phyloP scores from a whole-genome alignment of 768 basidiomycete genomes.

The Dentipellis sp. region DNA sequence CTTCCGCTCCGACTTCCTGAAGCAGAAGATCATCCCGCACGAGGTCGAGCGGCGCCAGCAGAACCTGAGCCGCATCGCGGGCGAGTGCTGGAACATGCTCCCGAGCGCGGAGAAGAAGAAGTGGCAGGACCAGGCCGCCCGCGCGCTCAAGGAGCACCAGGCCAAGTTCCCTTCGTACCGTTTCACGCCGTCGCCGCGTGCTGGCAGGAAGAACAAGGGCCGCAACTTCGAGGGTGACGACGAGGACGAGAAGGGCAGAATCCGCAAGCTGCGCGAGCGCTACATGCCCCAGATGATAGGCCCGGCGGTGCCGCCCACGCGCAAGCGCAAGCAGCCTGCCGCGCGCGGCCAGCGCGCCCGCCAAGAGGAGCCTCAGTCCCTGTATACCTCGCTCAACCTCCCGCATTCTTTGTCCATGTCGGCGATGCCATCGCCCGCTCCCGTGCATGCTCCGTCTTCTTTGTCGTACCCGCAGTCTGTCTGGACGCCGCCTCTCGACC shows the following conservation, averaged over 20 bases:
- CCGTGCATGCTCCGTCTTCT: neutral
- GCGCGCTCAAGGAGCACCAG: slow-evolving; percentile 20
- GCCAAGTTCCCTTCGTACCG: slow-evolving; percentile 21
- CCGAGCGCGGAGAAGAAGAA: slow-evolving; percentile 22
- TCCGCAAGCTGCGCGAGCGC: slow-evolving; percentile 23
- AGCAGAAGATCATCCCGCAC: slow-evolving; percentile 30
- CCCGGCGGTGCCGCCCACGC: slow-evolving; percentile 27
- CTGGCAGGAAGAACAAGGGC: slow-evolving; percentile 10
- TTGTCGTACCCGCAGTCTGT: neutral
- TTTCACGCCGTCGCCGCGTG: slow-evolving; percentile 20
- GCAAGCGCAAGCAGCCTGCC: slow-evolving; percentile 22
- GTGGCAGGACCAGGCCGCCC: slow-evolving; percentile 27
- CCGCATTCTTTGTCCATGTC: neutral
- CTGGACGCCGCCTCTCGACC: neutral
- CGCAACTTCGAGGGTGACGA: slow-evolving; percentile 11
- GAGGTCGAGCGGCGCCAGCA: slow-evolving; percentile 43
- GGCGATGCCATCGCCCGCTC: neutral
- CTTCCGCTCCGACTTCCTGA: slow-evolving; percentile 43
- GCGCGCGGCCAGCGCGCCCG: slow-evolving; percentile 10
- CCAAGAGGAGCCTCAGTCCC: slow-evolving; percentile 1
- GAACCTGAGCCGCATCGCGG: slow-evolving; percentile 44
- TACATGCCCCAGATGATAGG: slow-evolving; percentile 24
- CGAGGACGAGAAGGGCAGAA: slow-evolving; percentile 17
- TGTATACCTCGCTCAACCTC: neutral
- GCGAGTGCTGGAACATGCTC: slow-evolving; percentile 42